A percentile compares a stretch with the other conserved stretches of the same genome.
Conservation (phyloP, 495 filamentous ascomycete genomes). For the Penicillium pulvis region DNA sequence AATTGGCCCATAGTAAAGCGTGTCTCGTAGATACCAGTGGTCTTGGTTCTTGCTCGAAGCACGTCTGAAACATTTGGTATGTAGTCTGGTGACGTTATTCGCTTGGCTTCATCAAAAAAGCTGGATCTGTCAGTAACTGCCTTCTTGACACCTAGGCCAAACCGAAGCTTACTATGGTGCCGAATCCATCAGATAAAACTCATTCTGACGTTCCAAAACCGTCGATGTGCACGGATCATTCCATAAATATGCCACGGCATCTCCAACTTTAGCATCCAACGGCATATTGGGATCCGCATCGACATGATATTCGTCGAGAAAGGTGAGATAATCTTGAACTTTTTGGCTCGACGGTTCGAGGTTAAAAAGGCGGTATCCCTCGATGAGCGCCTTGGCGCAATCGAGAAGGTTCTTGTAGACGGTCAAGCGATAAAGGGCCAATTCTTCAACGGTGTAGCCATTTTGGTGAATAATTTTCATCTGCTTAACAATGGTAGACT, state of each 20-base stretch:
- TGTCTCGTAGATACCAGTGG: constrained; percentile 99
- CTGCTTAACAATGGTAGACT: constrained; percentile 98
- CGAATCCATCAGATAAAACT: constrained; percentile 99
- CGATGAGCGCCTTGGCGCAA: constrained; percentile 89
- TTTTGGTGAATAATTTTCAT: constrained; percentile 99
- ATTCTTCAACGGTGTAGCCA: constrained; percentile 89
- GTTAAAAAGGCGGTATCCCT: constrained; percentile 83
- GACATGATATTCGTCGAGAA: constrained; percentile 82
- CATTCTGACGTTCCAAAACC: constrained; percentile 90
- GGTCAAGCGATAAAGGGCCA: constrained; percentile 88
- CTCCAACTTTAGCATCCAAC: constrained; percentile 75
- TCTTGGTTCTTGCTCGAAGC: constrained; percentile 93
- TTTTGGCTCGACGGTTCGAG: constrained; percentile 71
- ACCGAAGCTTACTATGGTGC: constrained; percentile 82
- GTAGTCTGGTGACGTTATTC: constrained; percentile 85
- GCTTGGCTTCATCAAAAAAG: constrained; percentile 90
- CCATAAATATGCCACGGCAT: constrained; percentile 86
- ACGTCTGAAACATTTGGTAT: constrained; percentile 92
- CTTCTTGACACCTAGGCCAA: background rate
- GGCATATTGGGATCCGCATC: constrained; percentile 84
- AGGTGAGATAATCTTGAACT: constrained; percentile 74
- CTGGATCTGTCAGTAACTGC: constrained; percentile 44
- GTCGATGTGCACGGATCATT: constrained; percentile 81
- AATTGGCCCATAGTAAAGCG: constrained; percentile 97
- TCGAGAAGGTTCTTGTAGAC: constrained; percentile 98